Conservation (phyloP, 2,329 filamentous ascomycete species). For the Penicillium sp. region DNA sequence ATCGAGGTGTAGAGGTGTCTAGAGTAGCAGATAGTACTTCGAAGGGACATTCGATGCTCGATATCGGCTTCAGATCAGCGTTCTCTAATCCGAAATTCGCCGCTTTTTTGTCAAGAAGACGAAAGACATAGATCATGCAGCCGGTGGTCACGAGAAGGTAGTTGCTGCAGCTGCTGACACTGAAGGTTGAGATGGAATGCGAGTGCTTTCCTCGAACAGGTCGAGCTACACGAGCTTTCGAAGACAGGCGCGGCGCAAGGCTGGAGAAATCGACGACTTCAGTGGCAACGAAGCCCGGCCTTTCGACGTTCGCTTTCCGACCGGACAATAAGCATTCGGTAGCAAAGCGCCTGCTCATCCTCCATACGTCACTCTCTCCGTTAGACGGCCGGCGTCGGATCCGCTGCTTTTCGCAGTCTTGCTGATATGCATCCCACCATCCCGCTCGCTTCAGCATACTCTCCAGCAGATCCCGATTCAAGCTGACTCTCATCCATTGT, state of each 20-base stretch:
- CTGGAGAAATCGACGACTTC: slow-evolving; percentile 30
- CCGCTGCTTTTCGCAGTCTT: slow-evolving; percentile 27
- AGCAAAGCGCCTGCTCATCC: slow-evolving; percentile 48
- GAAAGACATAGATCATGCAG: slow-evolving; percentile 58
- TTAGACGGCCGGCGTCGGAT: slow-evolving; percentile 34
- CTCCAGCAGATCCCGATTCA: slow-evolving; percentile 52
- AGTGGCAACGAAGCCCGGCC: slow-evolving; percentile 39
- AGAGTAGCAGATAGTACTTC: slow-evolving; percentile 61
- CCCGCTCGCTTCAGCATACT: slow-evolving; percentile 57
- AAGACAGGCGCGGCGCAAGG: slow-evolving; percentile 18
- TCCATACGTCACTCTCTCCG: slow-evolving; percentile 39
- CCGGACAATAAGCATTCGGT: slow-evolving; percentile 51
- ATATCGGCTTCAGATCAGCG: slow-evolving; percentile 45
- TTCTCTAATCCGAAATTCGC: slow-evolving; percentile 24
- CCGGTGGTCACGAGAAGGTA: slow-evolving; percentile 58
- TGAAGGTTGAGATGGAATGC: slow-evolving; percentile 43
- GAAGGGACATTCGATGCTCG: slow-evolving; percentile 57
- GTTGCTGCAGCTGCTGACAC: slow-evolving; percentile 57
- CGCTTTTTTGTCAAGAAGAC: slow-evolving; percentile 31
- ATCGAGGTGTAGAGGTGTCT: slow-evolving; percentile 57
- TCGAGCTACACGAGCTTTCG: slow-evolving; percentile 8
- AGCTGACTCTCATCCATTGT: slow-evolving; percentile 58
- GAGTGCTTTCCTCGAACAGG: slow-evolving; percentile 12
- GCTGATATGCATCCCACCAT: slow-evolving; percentile 49
- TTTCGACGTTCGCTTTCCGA: slow-evolving; percentile 30